Percentiles rank a stretch among this genome's conserved stretches.
Conservation (phyloP, 2,329 filamentous ascomycete genomes). For the Geoglossum cookeanum region DNA sequence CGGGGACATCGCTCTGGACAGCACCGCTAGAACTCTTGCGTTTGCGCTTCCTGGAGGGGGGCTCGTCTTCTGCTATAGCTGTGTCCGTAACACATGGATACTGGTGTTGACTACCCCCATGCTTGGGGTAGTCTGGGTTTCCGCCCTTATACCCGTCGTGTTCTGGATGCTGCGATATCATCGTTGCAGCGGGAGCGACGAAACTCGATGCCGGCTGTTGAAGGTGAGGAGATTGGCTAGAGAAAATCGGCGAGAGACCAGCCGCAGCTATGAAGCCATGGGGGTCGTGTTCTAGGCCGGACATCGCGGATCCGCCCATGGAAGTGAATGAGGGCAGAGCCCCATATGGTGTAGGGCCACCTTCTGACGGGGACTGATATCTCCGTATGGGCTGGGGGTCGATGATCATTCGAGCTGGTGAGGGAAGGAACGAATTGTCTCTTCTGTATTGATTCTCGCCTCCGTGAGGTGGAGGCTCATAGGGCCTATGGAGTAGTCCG, state of each 20-base stretch:
- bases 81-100: neutral
- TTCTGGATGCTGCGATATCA: neutral
- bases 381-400: neutral
- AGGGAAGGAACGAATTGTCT: neutral
- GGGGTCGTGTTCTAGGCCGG: neutral
- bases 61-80: neutral
- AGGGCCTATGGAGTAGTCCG: neutral
- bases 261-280: neutral
- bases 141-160: neutral
- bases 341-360: neutral
- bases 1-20: conserved; percentile 4
- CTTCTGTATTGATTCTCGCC: neutral
- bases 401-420: neutral
- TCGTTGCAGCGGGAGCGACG: neutral
- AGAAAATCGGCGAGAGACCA: neutral
- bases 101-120: neutral
- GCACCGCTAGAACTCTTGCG: conserved; percentile 7
- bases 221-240: neutral
- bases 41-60: conserved; percentile 12
- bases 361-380: neutral
- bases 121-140: neutral
- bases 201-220: neutral
- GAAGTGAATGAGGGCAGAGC: neutral
- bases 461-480: neutral
- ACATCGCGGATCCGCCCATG: neutral